These are phyloP conservation scores for Botrytis porri DNA, from an alignment of 2,329 filamentous ascomycete species.

Conservation along the genomic window DNA sequence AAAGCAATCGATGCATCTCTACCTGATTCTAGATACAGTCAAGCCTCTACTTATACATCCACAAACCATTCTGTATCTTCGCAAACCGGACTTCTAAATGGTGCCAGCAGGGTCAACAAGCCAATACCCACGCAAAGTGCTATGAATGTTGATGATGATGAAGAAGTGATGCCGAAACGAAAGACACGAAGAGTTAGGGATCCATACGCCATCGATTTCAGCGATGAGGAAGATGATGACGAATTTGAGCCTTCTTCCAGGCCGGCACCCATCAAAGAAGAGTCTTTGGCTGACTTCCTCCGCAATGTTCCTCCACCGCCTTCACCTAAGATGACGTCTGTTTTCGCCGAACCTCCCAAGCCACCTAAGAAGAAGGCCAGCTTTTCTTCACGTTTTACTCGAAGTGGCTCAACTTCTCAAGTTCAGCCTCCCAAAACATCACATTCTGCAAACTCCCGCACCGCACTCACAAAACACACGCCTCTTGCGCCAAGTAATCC, in stretches of 20 bases:
- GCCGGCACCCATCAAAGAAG: slow-evolving; percentile 44
- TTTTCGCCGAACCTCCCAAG: slow-evolving; percentile 25
- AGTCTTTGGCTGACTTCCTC: slow-evolving; percentile 72
- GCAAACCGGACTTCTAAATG: slow-evolving; percentile 62
- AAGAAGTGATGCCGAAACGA: slow-evolving; percentile 58
- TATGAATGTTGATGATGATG: slow-evolving; percentile 31
- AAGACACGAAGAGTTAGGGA: slow-evolving; percentile 79
- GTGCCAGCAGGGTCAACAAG: slow-evolving; percentile 39
- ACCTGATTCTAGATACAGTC: slow-evolving; percentile 53
- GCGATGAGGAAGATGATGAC: slow-evolving; percentile 43
- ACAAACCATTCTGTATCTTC: slow-evolving; percentile 54
- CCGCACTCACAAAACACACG: slow-evolving; percentile 40
- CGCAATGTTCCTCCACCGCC: slow-evolving; percentile 65
- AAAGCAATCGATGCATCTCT: slow-evolving; percentile 57
- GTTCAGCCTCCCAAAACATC: slow-evolving; percentile 38
- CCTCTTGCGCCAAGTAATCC: slow-evolving; percentile 27
- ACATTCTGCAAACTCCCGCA: slow-evolving; percentile 29
- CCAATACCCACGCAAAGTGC: slow-evolving; percentile 21
- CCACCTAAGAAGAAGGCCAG: slow-evolving; percentile 56
- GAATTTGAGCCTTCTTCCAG: slow-evolving; percentile 32
- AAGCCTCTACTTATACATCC: slow-evolving; percentile 32
- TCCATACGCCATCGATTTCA: slow-evolving; percentile 88
- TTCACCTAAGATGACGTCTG: slow-evolving; percentile 40
- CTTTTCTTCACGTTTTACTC: slow-evolving; percentile 57
- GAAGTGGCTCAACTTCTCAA: slow-evolving; percentile 38